phyloP scores from a whole-genome alignment of 2,329 filamentous ascomycete species.

The Arthrobotrys pseudoclavata region DNA sequence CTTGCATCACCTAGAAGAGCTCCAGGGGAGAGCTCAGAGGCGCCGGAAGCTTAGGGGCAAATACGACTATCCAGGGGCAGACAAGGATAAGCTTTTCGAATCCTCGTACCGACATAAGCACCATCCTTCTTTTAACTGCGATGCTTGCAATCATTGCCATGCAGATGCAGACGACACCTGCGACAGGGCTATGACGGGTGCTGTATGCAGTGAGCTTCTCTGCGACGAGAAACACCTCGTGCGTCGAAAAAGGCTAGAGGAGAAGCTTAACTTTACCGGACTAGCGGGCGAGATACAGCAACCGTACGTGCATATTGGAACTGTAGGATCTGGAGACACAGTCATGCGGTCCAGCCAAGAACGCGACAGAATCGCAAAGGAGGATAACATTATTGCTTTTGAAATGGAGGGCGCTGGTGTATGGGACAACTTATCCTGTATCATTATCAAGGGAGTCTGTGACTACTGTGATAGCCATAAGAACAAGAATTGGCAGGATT shows the following conservation, averaged over 20 bases:
- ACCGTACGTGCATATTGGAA: slow-evolving; percentile 64
- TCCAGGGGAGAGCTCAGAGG: slow-evolving; percentile 59
- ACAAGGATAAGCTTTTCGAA: slow-evolving; percentile 64
- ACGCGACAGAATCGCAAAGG: slow-evolving; percentile 63
- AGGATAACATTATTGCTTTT: slow-evolving; percentile 63
- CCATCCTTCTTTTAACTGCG: slow-evolving; percentile 46
- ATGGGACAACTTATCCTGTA: slow-evolving; percentile 65
- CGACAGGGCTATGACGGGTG: slow-evolving; percentile 58
- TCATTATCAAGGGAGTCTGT: slow-evolving; percentile 66
- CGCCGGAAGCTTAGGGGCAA: slow-evolving; percentile 20
- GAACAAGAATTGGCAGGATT: slow-evolving; percentile 66
- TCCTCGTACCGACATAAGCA: slow-evolving; percentile 65
- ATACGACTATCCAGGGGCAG: slow-evolving; percentile 63
- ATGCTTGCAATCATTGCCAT: slow-evolving; percentile 39
- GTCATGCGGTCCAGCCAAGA: slow-evolving; percentile 66
- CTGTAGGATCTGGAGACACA: slow-evolving; percentile 64
- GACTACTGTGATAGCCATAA: slow-evolving; percentile 68
- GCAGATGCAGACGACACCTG: slow-evolving; percentile 60
- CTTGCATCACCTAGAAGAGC: slow-evolving; percentile 44
- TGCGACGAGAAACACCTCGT: slow-evolving; percentile 63
- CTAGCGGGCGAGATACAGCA: slow-evolving; percentile 21
- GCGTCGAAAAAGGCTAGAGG: slow-evolving; percentile 20
- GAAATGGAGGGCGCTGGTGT: slow-evolving; percentile 67
- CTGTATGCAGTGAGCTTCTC: slow-evolving; percentile 63
- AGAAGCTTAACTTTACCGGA: neutral